phyloP scores from a whole-genome alignment of 192 early-diverging fungal genomes.

The Entomortierella lignicola region DNA sequence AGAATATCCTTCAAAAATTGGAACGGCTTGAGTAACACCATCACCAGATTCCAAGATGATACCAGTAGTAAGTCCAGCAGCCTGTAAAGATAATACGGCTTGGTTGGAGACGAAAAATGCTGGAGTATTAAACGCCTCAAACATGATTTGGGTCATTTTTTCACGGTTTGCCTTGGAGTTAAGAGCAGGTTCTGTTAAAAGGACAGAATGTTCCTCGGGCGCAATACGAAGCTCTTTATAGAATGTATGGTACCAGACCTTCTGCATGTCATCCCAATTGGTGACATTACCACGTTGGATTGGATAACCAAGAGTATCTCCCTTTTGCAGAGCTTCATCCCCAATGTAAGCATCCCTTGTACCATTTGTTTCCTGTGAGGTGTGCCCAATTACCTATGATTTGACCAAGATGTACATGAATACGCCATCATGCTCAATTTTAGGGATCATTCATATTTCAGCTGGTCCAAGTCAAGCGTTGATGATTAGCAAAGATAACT shows the following conservation, averaged over 20 bases:
- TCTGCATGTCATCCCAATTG: conserved; percentile 96
- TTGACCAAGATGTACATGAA: too few relatives aligned
- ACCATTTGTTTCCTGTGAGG: conserved; percentile 62
- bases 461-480: too few relatives aligned
- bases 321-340: conserved; percentile 90
- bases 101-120: conserved; percentile 97
- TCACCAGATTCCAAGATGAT: conserved; percentile 98
- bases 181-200: conserved; percentile 95
- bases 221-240: conserved; percentile 98
- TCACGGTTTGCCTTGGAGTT: conserved; percentile 99
- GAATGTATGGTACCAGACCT: conserved; percentile 97
- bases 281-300: conserved; percentile 93
- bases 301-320: conserved; percentile 88
- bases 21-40: conserved; percentile 97
- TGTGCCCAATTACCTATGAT: conserved; percentile 84
- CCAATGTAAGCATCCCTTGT: conserved; percentile 92
- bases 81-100: conserved; percentile 95
- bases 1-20: conserved; percentile 97
- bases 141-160: conserved; percentile 99
- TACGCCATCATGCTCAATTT: too few relatives aligned
- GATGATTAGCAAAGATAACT: too few relatives aligned
- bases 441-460: too few relatives aligned
- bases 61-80: conserved; percentile 98
- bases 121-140: conserved; percentile 96
- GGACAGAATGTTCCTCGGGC: conserved; percentile 96